phyloP scores from a whole-genome alignment of 2,329 filamentous ascomycete genomes.

The Cladobotryum protrusum region DNA sequence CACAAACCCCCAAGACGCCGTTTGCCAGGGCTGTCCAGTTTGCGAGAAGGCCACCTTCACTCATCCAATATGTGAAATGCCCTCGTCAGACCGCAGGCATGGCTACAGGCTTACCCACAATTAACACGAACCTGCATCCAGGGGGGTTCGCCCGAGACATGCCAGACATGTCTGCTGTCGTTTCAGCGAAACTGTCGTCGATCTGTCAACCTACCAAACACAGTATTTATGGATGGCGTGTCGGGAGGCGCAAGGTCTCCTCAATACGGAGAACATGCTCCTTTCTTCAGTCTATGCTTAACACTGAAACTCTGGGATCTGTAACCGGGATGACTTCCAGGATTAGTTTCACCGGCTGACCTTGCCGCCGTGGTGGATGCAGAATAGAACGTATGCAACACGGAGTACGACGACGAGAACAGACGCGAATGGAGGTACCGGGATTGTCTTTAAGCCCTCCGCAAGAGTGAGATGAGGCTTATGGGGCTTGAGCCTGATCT shows the following conservation, averaged over 20 bases:
- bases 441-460: neutral
- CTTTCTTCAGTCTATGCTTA: neutral
- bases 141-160: neutral
- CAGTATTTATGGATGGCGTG: neutral
- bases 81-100: neutral
- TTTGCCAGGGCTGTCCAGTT: neutral
- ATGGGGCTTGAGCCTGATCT: constrained; percentile 9
- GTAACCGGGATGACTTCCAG: constrained; percentile 5
- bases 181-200: neutral
- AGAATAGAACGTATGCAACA: neutral
- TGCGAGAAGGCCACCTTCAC: neutral
- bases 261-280: too few species aligned
- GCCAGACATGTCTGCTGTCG: neutral
- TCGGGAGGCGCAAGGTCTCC: too few species aligned
- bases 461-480: constrained; percentile 6
- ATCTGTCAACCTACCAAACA: constrained; percentile 1
- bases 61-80: neutral
- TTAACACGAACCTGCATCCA: neutral
- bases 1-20: constrained; percentile 5
- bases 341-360: neutral
- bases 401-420: too few species aligned
- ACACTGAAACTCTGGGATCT: constrained; percentile 4
- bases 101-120: neutral
- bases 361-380: neutral
- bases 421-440: constrained; percentile 1